Base-by-base conservation (phyloP, 176 grass and related monocot genomes). In the Triticum dicoccoides region DNA sequence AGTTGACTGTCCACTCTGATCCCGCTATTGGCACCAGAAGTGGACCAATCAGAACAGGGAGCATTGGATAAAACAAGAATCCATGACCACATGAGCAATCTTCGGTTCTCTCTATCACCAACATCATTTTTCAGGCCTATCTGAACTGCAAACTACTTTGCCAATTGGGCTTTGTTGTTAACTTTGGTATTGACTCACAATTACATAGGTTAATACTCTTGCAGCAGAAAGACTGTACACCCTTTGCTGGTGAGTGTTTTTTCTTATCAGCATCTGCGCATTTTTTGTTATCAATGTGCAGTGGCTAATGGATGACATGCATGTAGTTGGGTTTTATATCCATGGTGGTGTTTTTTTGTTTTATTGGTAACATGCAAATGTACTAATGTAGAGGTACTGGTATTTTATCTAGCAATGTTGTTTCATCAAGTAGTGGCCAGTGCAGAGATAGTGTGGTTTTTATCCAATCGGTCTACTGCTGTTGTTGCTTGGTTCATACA, bases 101-200 rank as follows among this genome's bases (percentile, higher is more conserved):
- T 98, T 41, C 78, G 86, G 52, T 98, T 98, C 85, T 98, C 97
- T 13, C 88, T 98, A 84, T 96, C 94, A 84, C 97, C 97, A 61
- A 96, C 97, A 82, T 94, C 97, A 96, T 98, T 92, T 98, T 98
- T 78, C 97, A 98, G 89, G 97, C 96, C 18, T 80, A 34, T 45
- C 80, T 73, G 11, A 81, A 80, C 21, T 78, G 38, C 25, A 62
- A 33, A 47, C 72, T 83, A 65, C 6, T 81, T 85, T 76, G 64
- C 64, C 49, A 82, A 59, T 61, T 78, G 18, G 24, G 61, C 75
- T 76, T 69, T 37, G 56, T 52, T 38, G 25, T 73, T 64, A 76
- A 84, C 11, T 89, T 23, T 69, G n/a, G 8, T 90, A 87, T 71
- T 90, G 63, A 78, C 49, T 85, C 61, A 77, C 35, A 82, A 87